Conservation (phyloP, 73 alveolate species). For the Tetrahymena malaccensis region DNA sequence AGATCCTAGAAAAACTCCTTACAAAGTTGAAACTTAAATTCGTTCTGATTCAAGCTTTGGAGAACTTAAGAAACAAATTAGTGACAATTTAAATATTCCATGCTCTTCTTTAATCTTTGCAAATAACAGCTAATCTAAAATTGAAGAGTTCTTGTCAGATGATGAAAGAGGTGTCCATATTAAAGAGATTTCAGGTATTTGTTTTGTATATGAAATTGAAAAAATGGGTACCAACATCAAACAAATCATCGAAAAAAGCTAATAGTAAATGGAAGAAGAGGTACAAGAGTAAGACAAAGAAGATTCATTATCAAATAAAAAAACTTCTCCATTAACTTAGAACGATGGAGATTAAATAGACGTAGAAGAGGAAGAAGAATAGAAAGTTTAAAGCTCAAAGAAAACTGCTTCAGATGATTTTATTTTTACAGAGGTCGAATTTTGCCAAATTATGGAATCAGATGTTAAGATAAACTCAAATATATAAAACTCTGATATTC, state of each 20-base stretch:
- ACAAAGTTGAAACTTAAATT: not conserved
- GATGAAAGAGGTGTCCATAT: not conserved
- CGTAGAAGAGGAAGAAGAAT: not conserved
- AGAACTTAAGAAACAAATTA: not conserved
- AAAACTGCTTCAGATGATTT: not conserved
- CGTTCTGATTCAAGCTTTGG: constrained; percentile 1
- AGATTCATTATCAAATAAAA: not conserved
- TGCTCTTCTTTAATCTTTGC: not conserved
- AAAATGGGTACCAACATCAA: not conserved
- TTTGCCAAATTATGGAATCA: not conserved
- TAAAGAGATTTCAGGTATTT: not conserved
- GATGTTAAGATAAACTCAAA: not conserved
- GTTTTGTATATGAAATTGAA: not conserved
- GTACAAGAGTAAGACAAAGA: not conserved
- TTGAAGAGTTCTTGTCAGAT: not conserved
- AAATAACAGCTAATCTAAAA: not conserved
- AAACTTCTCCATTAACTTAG: not conserved
- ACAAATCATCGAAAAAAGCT: not conserved
- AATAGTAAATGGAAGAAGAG: not conserved
- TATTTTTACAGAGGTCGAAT: not conserved
- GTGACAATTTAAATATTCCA: not conserved
- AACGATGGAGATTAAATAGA: not conserved
- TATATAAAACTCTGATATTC: not conserved
- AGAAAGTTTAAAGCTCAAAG: not conserved
- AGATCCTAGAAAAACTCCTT: constrained; percentile 7